Evolutionary conservation across 106 monocot species (phyloP).

Genomic region (Agapanthus africanus): DNA sequence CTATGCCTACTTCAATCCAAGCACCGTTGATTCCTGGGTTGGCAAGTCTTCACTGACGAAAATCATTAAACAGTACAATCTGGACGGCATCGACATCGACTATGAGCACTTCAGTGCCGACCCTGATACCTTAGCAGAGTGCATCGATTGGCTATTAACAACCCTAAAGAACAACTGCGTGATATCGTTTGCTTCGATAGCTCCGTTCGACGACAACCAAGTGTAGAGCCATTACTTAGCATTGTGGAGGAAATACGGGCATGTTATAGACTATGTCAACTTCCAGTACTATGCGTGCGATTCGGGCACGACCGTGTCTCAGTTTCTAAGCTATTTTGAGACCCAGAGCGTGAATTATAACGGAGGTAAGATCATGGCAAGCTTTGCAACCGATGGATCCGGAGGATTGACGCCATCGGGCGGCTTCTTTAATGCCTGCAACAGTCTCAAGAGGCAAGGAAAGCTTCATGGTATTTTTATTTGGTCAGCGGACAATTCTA

Average conservation of each 20-base stretch:
- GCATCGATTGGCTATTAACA: slow-evolving; percentile 9
- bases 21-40: slow-evolving; percentile 34
- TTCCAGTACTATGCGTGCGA: slow-evolving; percentile 48
- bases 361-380: slow-evolving; percentile 25
- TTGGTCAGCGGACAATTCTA: slow-evolving; percentile 27
- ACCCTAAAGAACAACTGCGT: slow-evolving; percentile 18
- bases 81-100: slow-evolving; percentile 53
- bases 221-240: slow-evolving; percentile 20
- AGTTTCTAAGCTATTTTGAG: slow-evolving; percentile 35
- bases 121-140: slow-evolving; percentile 17
- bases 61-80: slow-evolving; percentile 34
- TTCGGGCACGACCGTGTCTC: slow-evolving; percentile 17
- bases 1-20: slow-evolving; percentile 19
- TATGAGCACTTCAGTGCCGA: slow-evolving; percentile 37
- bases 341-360: slow-evolving; percentile 19
- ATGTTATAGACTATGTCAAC: slow-evolving; percentile 40
- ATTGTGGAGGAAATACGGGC: slow-evolving; percentile 16
- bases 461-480: slow-evolving; percentile 22
- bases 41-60: slow-evolving; percentile 24
- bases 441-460: slow-evolving; percentile 10
- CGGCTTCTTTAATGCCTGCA: slow-evolving; percentile 26
- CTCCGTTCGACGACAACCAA: slow-evolving; percentile 11
- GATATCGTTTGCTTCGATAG: slow-evolving; percentile 22
- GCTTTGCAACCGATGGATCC: slow-evolving; percentile 9
- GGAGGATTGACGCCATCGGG: slow-evolving; percentile 15